Evolutionary conservation across 2,329 filamentous ascomycete genomes (phyloP), one percentile per base, ranked within the genome.

Genomic region (Daldinia sp.): DNA sequence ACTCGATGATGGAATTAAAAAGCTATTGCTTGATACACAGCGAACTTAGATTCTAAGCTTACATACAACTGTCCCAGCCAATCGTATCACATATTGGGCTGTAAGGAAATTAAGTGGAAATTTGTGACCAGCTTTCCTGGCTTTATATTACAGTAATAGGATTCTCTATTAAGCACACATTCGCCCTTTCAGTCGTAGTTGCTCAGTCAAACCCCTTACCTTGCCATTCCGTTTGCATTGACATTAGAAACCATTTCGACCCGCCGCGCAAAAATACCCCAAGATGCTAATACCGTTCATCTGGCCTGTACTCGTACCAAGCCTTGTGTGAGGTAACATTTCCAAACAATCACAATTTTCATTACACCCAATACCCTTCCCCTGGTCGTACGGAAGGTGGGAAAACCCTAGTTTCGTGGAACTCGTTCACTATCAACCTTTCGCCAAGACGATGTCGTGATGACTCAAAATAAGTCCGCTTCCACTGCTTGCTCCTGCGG

Each of bases 1-100:
- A 77, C 69, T 79, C 77, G 75, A 80, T 72, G 79, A 79, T 76
- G 73, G 76, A 77, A 78, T 76, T 77, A 81, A 82, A 54, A 81
- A 80, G 77, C 77, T 77, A 73, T 76, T 77, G 78, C 78, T 78
- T 79, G 76, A 77, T 78, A 78, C 74, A 78, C 73, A 73, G 71
- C 75, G 74, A 73, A 77, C 71, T 74, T 78, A 78, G 75, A 78
- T 72, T 68, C 71, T 76, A 70, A 74, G 70, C 65, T 73, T 73
- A 73, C 71, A 75, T 73, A 74, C 66, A 74, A 72, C 72, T 71
- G 63, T 65, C 63, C 66, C 65, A 68, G 61, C 70, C 71, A 72
- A 69, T 72, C 68, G 68, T 73, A 70, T 69, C 63, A 71, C 66
- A 71, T 71, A 69, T 71, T 68, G 57, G 69, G 70, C 70, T 70